Evolutionary conservation across 139 green algal genomes (phyloP), one percentile per base, ranked within the genome.

Genomic region (Chlorella sorokiniana): DNA sequence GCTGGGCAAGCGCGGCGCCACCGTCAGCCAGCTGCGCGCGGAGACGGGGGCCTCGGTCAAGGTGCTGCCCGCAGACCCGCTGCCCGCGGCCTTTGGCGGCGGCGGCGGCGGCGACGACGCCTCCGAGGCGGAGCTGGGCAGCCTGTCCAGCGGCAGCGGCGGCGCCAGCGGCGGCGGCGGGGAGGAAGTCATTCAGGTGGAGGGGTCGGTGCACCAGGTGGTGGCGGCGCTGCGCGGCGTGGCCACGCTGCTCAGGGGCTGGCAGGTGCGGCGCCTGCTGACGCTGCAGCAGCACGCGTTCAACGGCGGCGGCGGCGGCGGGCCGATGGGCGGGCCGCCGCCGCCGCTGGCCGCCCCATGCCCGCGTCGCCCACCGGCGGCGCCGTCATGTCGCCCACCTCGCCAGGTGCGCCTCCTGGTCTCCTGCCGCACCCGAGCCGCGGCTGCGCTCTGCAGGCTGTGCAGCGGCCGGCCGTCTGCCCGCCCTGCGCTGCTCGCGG

Each of bases 151-250:
- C 71, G 42, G 56, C 56, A 74, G 71, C n/a, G 48, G 38, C 69
- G 44, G 67, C 11, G 56, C 45, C 76, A 25, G 80, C 45, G 41
- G 56, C n/a, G 20, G 27, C 38, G 42, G 45, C 9, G 41, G 44
- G 6, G 84, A 88, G 76, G 82, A 85, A 27, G 64, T 85, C 11
- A 74, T 88, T 9, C 84, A 88, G 51, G 63, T 89, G 33, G 85
- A 89, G 69, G 85, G 85, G 44, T 51, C 41, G 38, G 33, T 88
- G 42, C 52, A 86, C 44, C 75, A 81, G 54, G 78, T 64, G 29
- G 69, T 88, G 52, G 51, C 52, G 38, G 82, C 82, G 31, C 68
- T 88, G 20, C 75, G 76, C 25, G 85, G 85, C 37, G 84, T 88
- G 40, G 84, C 78, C 63, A 88, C 84, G 27, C 74, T 88, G 79